These are phyloP conservation scores for Plasmodium reichenowi DNA, from an alignment of 169 alveolate genomes.

Conservation along the genomic window DNA sequence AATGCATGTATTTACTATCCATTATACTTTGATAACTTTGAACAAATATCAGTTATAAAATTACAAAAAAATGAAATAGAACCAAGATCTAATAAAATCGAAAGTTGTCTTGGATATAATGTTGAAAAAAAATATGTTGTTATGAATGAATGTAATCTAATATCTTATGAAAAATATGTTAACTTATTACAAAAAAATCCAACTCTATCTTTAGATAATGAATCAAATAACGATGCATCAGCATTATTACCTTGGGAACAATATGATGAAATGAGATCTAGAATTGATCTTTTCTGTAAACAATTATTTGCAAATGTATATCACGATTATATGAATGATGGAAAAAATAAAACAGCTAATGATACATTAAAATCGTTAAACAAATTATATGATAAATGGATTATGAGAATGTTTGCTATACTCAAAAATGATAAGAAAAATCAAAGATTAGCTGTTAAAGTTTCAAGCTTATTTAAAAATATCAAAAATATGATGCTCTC, in stretches of 20 bases:
- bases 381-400: conserved; percentile 75
- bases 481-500: conserved; percentile 73
- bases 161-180: conserved; percentile 70
- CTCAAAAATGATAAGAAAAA: conserved; percentile 73
- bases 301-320: conserved; percentile 65
- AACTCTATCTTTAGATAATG: conserved; percentile 46
- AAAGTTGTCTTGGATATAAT: conserved; percentile 77
- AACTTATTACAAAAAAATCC: conserved; percentile 67
- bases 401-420: conserved; percentile 77
- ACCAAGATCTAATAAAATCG: conserved; percentile 74
- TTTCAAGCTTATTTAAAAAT: conserved; percentile 66
- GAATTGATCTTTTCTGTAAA: conserved; percentile 65
- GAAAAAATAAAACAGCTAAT: conserved; percentile 68
- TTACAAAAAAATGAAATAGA: conserved; percentile 65
- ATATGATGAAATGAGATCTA: conserved; percentile 71
- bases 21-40: conserved; percentile 65
- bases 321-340: conserved; percentile 75
- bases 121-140: conserved; percentile 72
- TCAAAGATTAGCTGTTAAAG: conserved; percentile 75
- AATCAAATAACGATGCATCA: conserved; percentile 18
- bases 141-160: conserved; percentile 64
- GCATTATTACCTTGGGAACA: conserved; percentile 72
- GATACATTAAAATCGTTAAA: conserved; percentile 55
- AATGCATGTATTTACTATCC: conserved; percentile 43
- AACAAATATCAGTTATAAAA: conserved; percentile 76